These are phyloP conservation scores for Ogataea zsoltii DNA, from an alignment of 805 yeast species.

Conservation along the genomic window DNA sequence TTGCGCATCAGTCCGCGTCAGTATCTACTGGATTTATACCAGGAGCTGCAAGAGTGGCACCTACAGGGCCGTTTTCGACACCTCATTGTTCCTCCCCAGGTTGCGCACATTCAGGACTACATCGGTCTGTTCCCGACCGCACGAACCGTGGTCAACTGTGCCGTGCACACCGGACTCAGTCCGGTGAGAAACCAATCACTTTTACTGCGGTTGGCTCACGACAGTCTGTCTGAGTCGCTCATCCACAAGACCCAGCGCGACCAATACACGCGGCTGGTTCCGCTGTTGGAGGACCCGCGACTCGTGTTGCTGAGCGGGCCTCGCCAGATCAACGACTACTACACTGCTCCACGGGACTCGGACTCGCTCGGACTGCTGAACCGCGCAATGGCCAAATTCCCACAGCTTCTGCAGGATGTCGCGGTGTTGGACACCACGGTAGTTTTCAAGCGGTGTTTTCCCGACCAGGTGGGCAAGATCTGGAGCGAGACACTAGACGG, in stretches of 20 bases:
- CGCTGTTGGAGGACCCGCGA: constrained; percentile 11
- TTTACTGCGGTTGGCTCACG: constrained; percentile 6
- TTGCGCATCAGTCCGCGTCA: constrained; percentile 9
- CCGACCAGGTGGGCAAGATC: constrained; percentile 13
- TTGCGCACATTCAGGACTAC: constrained; percentile 8
- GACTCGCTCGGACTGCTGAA: constrained; percentile 20
- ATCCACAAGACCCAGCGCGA: constrained; percentile 17
- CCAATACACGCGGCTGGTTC: constrained; percentile 21
- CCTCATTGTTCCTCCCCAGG: constrained; percentile 12
- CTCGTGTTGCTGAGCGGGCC: constrained; percentile 22
- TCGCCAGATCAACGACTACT: constrained; percentile 22
- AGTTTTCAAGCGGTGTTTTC: constrained; percentile 13
- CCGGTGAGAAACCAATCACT: constrained; percentile 18
- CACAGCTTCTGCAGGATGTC: constrained; percentile 12
- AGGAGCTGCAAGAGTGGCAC: constrained; percentile 2
- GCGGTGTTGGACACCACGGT: constrained; percentile 13
- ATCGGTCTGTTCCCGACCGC: constrained; percentile 12
- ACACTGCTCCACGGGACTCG: constrained; percentile 22
- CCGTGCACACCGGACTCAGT: constrained; percentile 7
- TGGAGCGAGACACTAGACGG: constrained; percentile 9
- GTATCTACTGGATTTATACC: constrained; percentile 11
- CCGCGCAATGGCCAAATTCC: constrained; percentile 18
- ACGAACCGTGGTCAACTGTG: constrained; percentile 15
- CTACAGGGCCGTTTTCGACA: constrained; percentile 9
- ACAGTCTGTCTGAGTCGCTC: constrained; percentile 11